Conservation (phyloP, 1,139 yeast genomes). For the Candida sp. region DNA sequence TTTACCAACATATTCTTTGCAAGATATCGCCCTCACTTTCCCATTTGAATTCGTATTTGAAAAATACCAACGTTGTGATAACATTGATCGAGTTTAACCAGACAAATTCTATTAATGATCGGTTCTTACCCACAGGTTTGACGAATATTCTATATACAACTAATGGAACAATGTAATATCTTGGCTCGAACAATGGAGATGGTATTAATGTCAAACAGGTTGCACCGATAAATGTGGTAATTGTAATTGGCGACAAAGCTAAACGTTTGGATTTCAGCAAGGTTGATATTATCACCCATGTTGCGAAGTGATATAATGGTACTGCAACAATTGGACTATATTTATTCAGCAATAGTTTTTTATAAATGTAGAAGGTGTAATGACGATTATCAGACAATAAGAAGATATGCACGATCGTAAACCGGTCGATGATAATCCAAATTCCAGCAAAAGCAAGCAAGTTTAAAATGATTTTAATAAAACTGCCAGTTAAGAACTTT, state of each 20-base stretch:
- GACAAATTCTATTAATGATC: conserved; percentile 51
- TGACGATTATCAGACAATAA: conserved; percentile 93
- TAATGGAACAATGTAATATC: conserved; percentile 85
- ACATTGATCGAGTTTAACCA: conserved; percentile 62
- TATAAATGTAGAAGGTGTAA: conserved; percentile 82
- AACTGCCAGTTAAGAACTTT: conserved; percentile 18
- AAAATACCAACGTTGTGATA: conserved; percentile 52
- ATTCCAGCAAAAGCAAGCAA: conserved; percentile 28
- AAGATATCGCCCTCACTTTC: conserved; percentile 46
- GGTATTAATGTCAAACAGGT: conserved; percentile 67
- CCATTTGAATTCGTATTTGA: conserved; percentile 69
- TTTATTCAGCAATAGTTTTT: conserved; percentile 48
- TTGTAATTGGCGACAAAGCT: conserved; percentile 28
- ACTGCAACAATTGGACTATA: conserved; percentile 44
- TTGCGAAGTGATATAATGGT: conserved; percentile 71
- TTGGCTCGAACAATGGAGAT: conserved; percentile 89
- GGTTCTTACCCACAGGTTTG: conserved; percentile 33
- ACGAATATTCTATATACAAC: conserved; percentile 66
- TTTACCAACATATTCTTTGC: conserved; percentile 88
- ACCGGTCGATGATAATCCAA: conserved; percentile 47
- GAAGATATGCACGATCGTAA: conserved; percentile 85
- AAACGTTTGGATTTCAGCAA: conserved; percentile 13
- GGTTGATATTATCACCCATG: conserved; percentile 40
- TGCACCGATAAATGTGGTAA: conserved; percentile 49
- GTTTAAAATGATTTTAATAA: conserved; percentile 14